Evolutionary conservation across 176 grass and related monocot genomes (phyloP).

Genomic region (Eleusine indica): DNA sequence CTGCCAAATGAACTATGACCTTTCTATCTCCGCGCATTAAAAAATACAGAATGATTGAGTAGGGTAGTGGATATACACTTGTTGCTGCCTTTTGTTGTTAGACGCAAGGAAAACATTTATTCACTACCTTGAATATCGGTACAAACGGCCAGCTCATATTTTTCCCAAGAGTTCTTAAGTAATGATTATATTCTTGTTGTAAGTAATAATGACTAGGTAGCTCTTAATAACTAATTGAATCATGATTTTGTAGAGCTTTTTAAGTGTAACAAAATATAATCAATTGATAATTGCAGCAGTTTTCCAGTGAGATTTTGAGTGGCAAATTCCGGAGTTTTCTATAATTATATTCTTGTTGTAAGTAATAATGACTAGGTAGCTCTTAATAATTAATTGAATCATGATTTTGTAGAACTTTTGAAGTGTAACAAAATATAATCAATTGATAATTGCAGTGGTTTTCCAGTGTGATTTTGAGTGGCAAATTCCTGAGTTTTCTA

Average conservation of each 20-base stretch:
- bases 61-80: too few relatives aligned
- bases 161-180: not conserved
- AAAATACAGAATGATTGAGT: not conserved
- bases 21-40: not conserved
- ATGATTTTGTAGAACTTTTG: not conserved
- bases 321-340: not conserved
- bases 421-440: not conserved
- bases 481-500: not conserved
- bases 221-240: not conserved
- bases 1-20: not conserved
- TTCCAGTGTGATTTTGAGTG: not conserved
- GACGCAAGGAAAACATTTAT: not conserved
- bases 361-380: not conserved
- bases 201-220: not conserved
- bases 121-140: not conserved
- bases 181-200: not conserved
- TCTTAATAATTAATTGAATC: not conserved
- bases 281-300: not conserved
- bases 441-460: not conserved
- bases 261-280: not conserved
- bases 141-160: not conserved
- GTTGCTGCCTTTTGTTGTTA: not conserved
- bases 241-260: not conserved
- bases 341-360: not conserved
- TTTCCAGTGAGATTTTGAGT: not conserved